Base-by-base conservation (phyloP, 169 alveolate genomes). In the Plasmodium malariae region DNA sequence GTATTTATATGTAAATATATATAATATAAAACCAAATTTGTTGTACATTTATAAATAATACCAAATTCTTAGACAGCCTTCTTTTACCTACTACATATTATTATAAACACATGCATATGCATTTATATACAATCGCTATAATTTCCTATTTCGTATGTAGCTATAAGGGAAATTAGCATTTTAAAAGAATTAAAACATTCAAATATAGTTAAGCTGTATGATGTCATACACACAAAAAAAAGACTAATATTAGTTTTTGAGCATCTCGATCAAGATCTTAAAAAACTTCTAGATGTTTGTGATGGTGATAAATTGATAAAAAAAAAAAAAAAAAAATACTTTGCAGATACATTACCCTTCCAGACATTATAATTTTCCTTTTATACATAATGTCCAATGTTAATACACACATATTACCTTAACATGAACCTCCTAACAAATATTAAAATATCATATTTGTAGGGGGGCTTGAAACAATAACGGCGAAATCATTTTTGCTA, bases 111-210 rank as follows among this genome's bases (percentile, higher is more conserved):
- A n/a, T n/a, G n/a, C n/a, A n/a, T n/a, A n/a, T 14, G 0, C 32
- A 28, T 55, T 9, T 62, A 95, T 88, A 87, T 62, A 28, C 43
- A 12, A 30, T 12, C 43, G 51, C 34, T 26, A 45, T 57, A n/a
- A 32, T 9, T 45, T 62, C 0, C 95, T 19, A 91, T 93, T 19
- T 98, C 98, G 17, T 94, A 96, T 24, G 96, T 99, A 40, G 99
- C 99, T 5, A 98, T 98, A 40, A 91, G 99, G 78, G 99, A 98
- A 93, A 98, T 98, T 36, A 97, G 99, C 32, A 96, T 98, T 26
- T 94, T 98, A 65, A 98, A 98, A 92, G 99, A 98, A 92, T 95
- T 99, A 57, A 98, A 98, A 68, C 99, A 99, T 90, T 99, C 99
- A 30, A 99, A 99, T 88, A 98, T 99, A 72, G 99, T 99, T 1